Evolutionary conservation across 305 asterid genomes (phyloP).

Genomic region (Fraxinus sp.): DNA sequence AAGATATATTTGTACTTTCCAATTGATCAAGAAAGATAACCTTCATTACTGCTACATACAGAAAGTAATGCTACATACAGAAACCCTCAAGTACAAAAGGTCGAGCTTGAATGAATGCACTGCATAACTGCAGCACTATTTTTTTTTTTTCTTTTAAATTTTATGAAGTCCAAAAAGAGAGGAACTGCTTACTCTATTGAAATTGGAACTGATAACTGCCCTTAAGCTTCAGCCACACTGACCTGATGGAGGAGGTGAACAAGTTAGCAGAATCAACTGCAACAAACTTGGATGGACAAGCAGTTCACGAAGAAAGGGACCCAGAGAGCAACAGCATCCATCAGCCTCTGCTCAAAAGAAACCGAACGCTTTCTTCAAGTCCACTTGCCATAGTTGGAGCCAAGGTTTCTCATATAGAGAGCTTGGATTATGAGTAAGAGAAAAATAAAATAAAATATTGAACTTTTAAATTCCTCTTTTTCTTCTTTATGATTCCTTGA

Average conservation of each 20-base stretch:
- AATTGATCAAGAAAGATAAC: conserved; percentile 10
- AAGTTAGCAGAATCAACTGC: conserved; percentile 27
- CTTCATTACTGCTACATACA: not conserved
- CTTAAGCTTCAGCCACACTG: conserved; percentile 7
- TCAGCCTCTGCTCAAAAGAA: conserved; percentile 72
- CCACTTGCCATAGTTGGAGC: conserved; percentile 87
- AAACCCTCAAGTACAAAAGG: conserved; percentile 12
- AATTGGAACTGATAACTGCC: conserved; percentile 23
- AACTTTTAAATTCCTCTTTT: not conserved
- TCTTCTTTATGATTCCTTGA: not conserved
- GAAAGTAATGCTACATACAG: not conserved
- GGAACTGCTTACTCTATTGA: conserved; percentile 27
- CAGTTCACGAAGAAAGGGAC: conserved; percentile 49
- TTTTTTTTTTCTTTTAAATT: not conserved
- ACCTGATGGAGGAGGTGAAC: conserved; percentile 34
- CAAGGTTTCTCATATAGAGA: conserved; percentile 85
- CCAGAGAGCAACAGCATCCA: conserved; percentile 62
- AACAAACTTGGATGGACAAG: conserved; percentile 26
- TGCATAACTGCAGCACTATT: conserved; percentile 11
- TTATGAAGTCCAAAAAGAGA: conserved; percentile 20
- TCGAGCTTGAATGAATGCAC: conserved; percentile 13
- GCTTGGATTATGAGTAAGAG: conserved; percentile 92
- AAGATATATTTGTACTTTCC: not conserved
- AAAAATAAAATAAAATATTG: not conserved
- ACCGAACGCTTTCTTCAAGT: conserved; percentile 61